phyloP scores from a whole-genome alignment of 495 filamentous ascomycete genomes.

The Evernia prunastri region DNA sequence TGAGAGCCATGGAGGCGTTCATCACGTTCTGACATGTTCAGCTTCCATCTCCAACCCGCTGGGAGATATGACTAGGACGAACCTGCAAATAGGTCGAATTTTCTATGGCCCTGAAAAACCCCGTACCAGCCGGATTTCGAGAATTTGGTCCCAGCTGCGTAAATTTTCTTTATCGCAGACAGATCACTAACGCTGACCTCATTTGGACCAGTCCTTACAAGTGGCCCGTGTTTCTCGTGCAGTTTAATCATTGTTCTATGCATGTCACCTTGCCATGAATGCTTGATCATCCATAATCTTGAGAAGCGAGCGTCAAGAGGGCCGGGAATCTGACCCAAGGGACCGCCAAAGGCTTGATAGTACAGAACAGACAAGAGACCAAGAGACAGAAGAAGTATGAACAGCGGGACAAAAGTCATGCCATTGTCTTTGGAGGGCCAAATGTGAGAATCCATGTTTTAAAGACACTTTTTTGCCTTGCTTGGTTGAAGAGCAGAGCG shows the following conservation, averaged over 20 bases:
- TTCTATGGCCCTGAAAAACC: slow-evolving; percentile 33
- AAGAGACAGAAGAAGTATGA: slow-evolving; percentile 19
- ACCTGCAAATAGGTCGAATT: slow-evolving; percentile 33
- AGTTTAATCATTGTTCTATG: slow-evolving; percentile 46
- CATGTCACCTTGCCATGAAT: slow-evolving; percentile 43
- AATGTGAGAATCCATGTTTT: slow-evolving; percentile 7
- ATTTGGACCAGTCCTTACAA: slow-evolving; percentile 57
- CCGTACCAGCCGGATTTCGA: slow-evolving; percentile 31
- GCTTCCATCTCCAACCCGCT: not conserved
- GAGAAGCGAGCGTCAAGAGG: slow-evolving; percentile 33
- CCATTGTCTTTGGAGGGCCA: not conserved
- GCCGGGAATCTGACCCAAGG: slow-evolving; percentile 32
- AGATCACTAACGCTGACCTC: slow-evolving; percentile 50
- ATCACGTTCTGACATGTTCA: slow-evolving; percentile 22
- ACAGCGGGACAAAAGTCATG: not conserved
- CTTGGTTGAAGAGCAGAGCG: not conserved
- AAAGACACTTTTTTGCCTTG: not conserved
- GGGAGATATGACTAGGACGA: not conserved
- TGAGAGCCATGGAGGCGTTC: slow-evolving; percentile 30
- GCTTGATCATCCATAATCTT: slow-evolving; percentile 49
- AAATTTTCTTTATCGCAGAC: slow-evolving; percentile 31
- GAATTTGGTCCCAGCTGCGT: slow-evolving; percentile 32
- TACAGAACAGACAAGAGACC: slow-evolving; percentile 17
- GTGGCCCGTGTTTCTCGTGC: slow-evolving; percentile 49
- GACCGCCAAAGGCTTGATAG: slow-evolving; percentile 28